phyloP scores from a whole-genome alignment of 169 alveolate species.

The Plasmodium inui region DNA sequence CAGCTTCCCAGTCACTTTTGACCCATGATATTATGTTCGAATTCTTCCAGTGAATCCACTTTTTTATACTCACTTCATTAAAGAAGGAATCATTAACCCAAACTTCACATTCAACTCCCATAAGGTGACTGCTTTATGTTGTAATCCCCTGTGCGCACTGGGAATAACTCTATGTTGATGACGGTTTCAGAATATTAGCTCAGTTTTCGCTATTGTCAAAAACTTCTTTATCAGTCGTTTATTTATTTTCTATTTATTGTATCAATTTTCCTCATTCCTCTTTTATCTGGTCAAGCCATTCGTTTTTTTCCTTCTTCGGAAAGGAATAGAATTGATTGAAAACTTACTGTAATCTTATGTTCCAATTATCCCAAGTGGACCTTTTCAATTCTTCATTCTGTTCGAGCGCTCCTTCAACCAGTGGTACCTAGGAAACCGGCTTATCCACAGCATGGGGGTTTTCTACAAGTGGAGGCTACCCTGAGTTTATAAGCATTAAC shows the following conservation, averaged over 20 bases:
- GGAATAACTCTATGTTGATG: neutral
- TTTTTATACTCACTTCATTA: neutral
- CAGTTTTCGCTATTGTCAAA: neutral
- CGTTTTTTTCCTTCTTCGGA: neutral
- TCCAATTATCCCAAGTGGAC: constrained; percentile 18
- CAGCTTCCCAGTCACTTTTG: neutral
- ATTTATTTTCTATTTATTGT: constrained; percentile 3
- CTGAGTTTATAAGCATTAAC: no score
- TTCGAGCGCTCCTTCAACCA: neutral
- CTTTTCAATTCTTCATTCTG: constrained; percentile 18
- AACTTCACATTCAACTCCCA: neutral
- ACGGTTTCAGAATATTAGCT: neutral
- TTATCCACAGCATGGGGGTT: neutral
- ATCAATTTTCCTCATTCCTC: constrained; percentile 9
- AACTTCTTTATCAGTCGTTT: neutral
- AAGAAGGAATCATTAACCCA: neutral
- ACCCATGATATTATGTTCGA: neutral
- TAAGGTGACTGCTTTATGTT: neutral
- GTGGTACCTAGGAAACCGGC: neutral
- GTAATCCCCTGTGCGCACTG: constrained; percentile 28
- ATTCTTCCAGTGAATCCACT: constrained; percentile 38
- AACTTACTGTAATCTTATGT: neutral
- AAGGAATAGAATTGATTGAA: neutral
- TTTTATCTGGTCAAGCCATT: constrained; percentile 12
- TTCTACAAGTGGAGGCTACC: neutral